Conservation (phyloP, 2,329 filamentous ascomycete genomes). For the Cytospora schulzeri region DNA sequence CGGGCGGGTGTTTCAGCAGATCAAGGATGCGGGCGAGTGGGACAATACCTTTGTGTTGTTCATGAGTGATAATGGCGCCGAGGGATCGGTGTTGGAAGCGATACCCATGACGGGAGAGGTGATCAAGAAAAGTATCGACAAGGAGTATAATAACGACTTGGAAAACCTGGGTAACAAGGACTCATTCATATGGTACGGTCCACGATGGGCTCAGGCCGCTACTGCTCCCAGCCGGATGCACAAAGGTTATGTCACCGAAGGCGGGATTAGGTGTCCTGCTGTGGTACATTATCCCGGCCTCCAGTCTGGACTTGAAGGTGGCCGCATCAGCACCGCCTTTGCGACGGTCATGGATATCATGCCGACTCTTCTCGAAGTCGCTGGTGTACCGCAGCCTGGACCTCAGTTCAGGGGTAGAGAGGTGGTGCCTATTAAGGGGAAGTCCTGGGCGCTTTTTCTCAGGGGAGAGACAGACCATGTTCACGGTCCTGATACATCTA, state of each 20-base stretch:
- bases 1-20: slow-evolving; percentile 59
- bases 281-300: slow-evolving; percentile 37
- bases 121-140: slow-evolving; percentile 37
- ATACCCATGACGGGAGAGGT: slow-evolving; percentile 19
- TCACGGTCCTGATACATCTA: neutral
- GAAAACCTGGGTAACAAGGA: slow-evolving; percentile 57
- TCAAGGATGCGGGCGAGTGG: slow-evolving; percentile 57
- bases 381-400: slow-evolving; percentile 50
- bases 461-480: neutral
- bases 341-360: slow-evolving; percentile 55
- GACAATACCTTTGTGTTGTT: slow-evolving; percentile 67
- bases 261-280: slow-evolving; percentile 56
- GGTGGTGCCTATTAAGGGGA: slow-evolving; percentile 38
- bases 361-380: slow-evolving; percentile 51
- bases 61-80: slow-evolving; percentile 58
- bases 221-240: slow-evolving; percentile 35
- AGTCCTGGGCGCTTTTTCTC: slow-evolving; percentile 39
- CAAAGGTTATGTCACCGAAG: slow-evolving; percentile 45
- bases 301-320: slow-evolving; percentile 31
- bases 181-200: slow-evolving; percentile 60
- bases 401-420: slow-evolving; percentile 40
- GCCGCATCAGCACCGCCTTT: slow-evolving; percentile 50
- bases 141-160: slow-evolving; percentile 58
- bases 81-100: slow-evolving; percentile 29
- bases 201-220: slow-evolving; percentile 50